Base-by-base conservation (phyloP, 139 green algal species). In the Tetratostichococcus sp. region DNA sequence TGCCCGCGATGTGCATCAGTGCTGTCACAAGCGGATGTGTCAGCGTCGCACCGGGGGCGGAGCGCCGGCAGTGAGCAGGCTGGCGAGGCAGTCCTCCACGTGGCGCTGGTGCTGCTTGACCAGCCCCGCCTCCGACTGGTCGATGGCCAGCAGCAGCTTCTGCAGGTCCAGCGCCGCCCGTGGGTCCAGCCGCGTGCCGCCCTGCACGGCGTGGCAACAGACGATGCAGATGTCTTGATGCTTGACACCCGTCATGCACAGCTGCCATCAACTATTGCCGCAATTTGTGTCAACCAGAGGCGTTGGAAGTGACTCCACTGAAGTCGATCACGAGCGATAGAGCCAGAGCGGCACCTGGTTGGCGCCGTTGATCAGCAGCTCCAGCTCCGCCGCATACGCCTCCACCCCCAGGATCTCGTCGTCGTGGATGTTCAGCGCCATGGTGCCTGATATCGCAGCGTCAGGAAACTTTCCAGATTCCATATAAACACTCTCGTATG, bases 321-420 rank as follows among this genome's bases (percentile, higher is more conserved):
- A n/a, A n/a, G n/a, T n/a, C n/a, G n/a, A n/a, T n/a, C n/a, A n/a
- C n/a, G n/a, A n/a, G n/a, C n/a, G n/a, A n/a, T n/a, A n/a, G n/a
- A n/a, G n/a, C n/a, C n/a, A n/a, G 39, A 6, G 39, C 8, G 6
- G 39, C 39, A 50, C 39, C 39, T 79, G 71, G 43, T 73, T 83
- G 35, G 71, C 77, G 39, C 70, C 84, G 35, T 84, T 91, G 3
- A 92, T 70, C 0, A 97, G 71, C 34, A 97, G 81, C 77, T 97
- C 92, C 8, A 97, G 83, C 82, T 97, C 91, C 0, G 89, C 90
- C 2, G 87, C 87, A 73, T 90, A 97, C 2, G 94, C 77, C 0
- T 86, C 77, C 72, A 95, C 90, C 0, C 83, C 83, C 30, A 96
- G 71, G n/a, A 82, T 85, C 23, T 91, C 89, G 72, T 96, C 90